Conservation (phyloP, 495 filamentous ascomycete genomes). For the Penicillium malachiteum region DNA sequence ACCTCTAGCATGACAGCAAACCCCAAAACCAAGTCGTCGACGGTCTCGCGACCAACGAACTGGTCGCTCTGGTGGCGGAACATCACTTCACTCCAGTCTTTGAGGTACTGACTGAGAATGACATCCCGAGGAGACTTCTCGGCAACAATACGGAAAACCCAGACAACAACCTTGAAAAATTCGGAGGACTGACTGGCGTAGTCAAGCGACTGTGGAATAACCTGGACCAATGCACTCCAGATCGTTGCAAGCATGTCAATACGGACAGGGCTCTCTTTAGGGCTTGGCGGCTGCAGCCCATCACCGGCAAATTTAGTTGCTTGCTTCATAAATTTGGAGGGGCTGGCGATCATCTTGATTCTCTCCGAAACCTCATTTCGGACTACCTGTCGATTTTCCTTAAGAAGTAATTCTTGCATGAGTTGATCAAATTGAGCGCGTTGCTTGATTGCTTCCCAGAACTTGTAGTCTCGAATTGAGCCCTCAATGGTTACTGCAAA, state of each 20-base stretch:
- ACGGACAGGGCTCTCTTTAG: constrained; percentile 24
- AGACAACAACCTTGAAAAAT: constrained; percentile 53
- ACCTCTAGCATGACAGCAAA: constrained; percentile 46
- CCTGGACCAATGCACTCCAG: constrained; percentile 52
- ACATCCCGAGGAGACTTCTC: constrained; percentile 49
- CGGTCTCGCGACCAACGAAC: constrained; percentile 51
- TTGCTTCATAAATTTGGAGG: constrained; percentile 29
- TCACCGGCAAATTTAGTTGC: constrained; percentile 10
- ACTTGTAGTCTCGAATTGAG: constrained; percentile 54
- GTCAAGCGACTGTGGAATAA: constrained; percentile 46
- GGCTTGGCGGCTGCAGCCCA: neutral
- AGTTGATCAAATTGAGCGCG: constrained; percentile 43
- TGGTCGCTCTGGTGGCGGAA: constrained; percentile 53
- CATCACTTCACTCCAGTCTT: constrained; percentile 54
- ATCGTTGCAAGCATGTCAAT: constrained; percentile 47
- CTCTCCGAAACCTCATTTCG: constrained; percentile 39
- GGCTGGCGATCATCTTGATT: constrained; percentile 33
- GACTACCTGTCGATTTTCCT: constrained; percentile 32
- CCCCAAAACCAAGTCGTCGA: constrained; percentile 50
- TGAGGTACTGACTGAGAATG: constrained; percentile 50
- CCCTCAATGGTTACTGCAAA: constrained; percentile 66
- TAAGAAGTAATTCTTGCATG: constrained; percentile 34
- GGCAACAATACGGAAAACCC: constrained; percentile 55
- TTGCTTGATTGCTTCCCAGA: constrained; percentile 60
- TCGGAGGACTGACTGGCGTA: constrained; percentile 51